These are phyloP conservation scores for Persicaria tinctoria DNA, from an alignment of 148 eudicot species.

Conservation along the genomic window DNA sequence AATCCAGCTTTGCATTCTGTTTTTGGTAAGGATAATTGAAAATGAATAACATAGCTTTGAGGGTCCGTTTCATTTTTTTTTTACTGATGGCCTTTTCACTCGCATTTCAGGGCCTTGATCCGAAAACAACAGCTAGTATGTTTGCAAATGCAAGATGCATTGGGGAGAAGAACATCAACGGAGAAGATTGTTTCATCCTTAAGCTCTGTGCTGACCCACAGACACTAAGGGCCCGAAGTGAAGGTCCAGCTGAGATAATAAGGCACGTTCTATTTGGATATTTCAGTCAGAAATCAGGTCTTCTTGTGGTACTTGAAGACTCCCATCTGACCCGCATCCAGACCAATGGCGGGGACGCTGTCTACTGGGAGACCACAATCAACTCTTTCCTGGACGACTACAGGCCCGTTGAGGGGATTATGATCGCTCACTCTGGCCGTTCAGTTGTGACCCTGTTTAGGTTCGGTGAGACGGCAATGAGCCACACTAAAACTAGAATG, in stretches of 20 bases:
- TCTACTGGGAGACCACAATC: conserved; percentile 93
- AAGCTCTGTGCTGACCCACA: conserved; percentile 48
- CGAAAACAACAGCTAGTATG: conserved; percentile 54
- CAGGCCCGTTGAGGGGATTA: conserved; percentile 76
- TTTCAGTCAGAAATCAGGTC: conserved; percentile 60
- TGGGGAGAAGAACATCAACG: conserved; percentile 49
- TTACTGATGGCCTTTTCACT: neutral
- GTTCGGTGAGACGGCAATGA: conserved; percentile 84
- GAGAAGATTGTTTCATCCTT: conserved; percentile 64
- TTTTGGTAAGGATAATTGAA: neutral
- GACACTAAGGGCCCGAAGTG: conserved; percentile 39
- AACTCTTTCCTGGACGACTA: conserved; percentile 78
- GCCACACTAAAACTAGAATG: conserved; percentile 73
- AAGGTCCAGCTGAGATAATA: conserved; percentile 44
- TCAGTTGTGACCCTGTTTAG: conserved; percentile 86
- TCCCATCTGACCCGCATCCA: conserved; percentile 83
- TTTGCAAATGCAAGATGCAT: conserved; percentile 45
- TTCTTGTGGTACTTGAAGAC: conserved; percentile 54
- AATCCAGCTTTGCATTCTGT: neutral
- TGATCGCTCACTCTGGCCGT: conserved; percentile 93
- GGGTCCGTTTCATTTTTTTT: neutral
- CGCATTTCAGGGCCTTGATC: conserved; percentile 48
- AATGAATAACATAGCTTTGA: neutral
- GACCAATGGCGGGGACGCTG: conserved; percentile 80
- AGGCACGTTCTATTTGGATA: conserved; percentile 50